Evolutionary conservation across 176 grass and related monocot species (phyloP), one percentile per base, ranked within the genome.

Genomic region (Metroxylon sagu): DNA sequence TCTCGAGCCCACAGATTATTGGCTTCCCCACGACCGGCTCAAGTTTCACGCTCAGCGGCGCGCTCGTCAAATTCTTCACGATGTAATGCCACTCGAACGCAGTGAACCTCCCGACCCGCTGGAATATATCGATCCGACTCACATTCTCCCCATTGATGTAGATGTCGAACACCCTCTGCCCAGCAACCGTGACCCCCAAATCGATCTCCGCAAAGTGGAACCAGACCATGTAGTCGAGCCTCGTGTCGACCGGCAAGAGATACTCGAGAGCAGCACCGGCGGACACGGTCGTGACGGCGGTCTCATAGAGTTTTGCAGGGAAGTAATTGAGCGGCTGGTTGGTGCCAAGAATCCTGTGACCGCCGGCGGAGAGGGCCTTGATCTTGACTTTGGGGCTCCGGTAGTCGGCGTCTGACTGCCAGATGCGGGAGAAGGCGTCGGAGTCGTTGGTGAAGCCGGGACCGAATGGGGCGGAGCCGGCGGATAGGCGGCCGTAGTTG

Each of bases 301-400:
- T 92, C 69, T 78, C 71, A 55, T 98, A 98, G 5, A 98, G 77
- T 74, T 82, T 88, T 58, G 85, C 82, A 1, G 94, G 94, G 70
- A 98, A 98, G 84, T 85, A 98, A 70, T 98, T 98, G 29, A 88
- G 94, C 72, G 87, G 76, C 73, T 92, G 94, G 60, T 98, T 85
- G 73, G 81, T 82, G 18, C 94, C 94, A 26, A 83, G 80, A 6
- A 98, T 89, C 76, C 76, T 68, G 48, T 71, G 70, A 0, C 88
- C 78, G 0, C 94, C 88, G 6, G 88, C 76, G 4, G 88, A 83
- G 1, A 98, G 69, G 25, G 94, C 94, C 55, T 98, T 81, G 55
- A 83, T 80, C 54, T 5, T 50, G 49, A 98, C 57, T 2, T 71
- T 72, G 1, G 26, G 66, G 72, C 69, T 80, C 19, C 88, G 66